Percentiles rank a stretch among this genome's conserved stretches.
These are phyloP conservation scores for Inga oerstediana DNA, from an alignment of 306 rosid genomes.

Conservation along the genomic window DNA sequence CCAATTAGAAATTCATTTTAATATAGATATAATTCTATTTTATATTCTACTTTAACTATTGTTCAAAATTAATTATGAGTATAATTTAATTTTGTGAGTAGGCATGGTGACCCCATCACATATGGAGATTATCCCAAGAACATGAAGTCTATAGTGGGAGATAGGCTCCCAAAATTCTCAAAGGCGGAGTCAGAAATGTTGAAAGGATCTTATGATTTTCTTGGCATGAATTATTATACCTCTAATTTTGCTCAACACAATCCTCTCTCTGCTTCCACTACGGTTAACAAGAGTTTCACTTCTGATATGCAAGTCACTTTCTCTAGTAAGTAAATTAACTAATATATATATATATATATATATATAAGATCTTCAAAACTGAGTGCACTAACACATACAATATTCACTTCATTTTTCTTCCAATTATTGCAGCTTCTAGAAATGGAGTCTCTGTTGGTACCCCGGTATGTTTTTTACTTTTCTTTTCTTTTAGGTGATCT, in stretches of 20 bases:
- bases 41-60: no score
- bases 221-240: constrained; percentile 68
- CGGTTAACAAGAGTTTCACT: not conserved
- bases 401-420: not conserved
- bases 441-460: not conserved
- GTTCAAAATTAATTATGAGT: no score
- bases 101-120: constrained; percentile 41
- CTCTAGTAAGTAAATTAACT: not conserved
- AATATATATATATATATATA: no score
- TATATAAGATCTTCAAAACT: not conserved
- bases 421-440: not conserved
- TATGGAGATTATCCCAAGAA: constrained; percentile 60
- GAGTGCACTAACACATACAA: not conserved
- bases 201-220: constrained; percentile 57
- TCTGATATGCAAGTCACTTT: constrained; percentile 31
- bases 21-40: no score
- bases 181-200: constrained; percentile 31
- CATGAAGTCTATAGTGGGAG: constrained; percentile 46
- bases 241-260: constrained; percentile 29
- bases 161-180: constrained; percentile 63
- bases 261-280: constrained; percentile 5
- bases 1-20: no score
- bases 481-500: no score
- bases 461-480: not conserved
- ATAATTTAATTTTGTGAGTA: not conserved